These are phyloP conservation scores for Microcera coccophila DNA, from an alignment of 2,329 filamentous ascomycete species.

Conservation along the genomic window DNA sequence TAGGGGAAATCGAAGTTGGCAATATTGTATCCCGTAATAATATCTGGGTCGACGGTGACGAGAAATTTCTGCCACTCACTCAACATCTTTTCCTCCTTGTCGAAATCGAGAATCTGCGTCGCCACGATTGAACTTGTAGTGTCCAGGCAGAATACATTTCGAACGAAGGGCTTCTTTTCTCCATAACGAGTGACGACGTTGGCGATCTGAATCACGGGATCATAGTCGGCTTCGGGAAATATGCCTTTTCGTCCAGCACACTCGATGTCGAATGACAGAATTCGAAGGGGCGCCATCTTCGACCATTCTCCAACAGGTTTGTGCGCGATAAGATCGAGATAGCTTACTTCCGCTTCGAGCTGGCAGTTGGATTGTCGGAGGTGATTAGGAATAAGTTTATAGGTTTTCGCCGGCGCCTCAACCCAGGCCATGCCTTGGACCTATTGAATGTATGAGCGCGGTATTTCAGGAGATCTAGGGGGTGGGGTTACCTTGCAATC, in stretches of 20 bases:
- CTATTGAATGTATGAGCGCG: constrained; percentile 36
- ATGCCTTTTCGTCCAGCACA: constrained; percentile 96
- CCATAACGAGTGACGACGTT: constrained; percentile 93
- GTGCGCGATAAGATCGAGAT: constrained; percentile 79
- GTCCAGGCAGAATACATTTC: constrained; percentile 94
- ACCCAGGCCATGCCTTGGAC: constrained; percentile 98
- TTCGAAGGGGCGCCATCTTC: constrained; percentile 91
- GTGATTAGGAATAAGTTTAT: constrained; percentile 62
- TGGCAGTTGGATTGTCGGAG: constrained; percentile 88
- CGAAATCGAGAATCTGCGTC: constrained; percentile 82
- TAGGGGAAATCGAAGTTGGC: constrained; percentile 98
- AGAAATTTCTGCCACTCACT: constrained; percentile 87
- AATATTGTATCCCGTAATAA: constrained; percentile 99
- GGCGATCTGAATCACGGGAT: constrained; percentile 96
- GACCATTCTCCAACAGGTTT: constrained; percentile 90
- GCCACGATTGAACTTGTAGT: constrained; percentile 91
- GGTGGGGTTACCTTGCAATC: constrained; percentile 68
- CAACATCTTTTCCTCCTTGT: constrained; percentile 84
- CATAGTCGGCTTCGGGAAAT: constrained; percentile 86
- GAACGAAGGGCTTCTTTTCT: constrained; percentile 90
- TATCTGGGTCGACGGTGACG: constrained; percentile 85
- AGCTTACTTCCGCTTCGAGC: constrained; percentile 85
- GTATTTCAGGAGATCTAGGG: background rate
- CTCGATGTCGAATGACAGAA: constrained; percentile 97
- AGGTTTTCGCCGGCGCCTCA: constrained; percentile 71